Evolutionary conservation across 2,329 filamentous ascomycete genomes (phyloP), one percentile per base, ranked within the genome.

Genomic region (Calonectria montana): DNA sequence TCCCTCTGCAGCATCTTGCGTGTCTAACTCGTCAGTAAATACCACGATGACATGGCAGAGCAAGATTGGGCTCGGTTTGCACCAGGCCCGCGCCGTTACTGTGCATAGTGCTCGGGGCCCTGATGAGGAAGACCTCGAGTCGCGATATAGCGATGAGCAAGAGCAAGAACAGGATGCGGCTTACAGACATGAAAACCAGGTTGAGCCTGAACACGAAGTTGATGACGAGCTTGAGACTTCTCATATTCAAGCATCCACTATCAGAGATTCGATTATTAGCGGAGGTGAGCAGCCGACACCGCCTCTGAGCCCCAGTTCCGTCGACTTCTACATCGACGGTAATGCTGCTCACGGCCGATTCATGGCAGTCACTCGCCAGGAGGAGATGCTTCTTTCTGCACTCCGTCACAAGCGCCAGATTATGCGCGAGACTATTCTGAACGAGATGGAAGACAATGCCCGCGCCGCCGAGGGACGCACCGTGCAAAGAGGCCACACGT

Each of bases 281-380:
- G 80, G 82, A 1, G 80, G 81, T 1, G 83, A 86, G 12, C 85
- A 87, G 67, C 84, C 84, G 1, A 89, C 88, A 5, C 87, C 87
- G 2, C 88, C 89, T 0, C 73, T 88, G 37, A 90, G 88, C 35
- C 89, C 89, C 0, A 84, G 83, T 2, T 89, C 87, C 8, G 81
- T 87, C 4, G 88, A 90, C 65, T 87, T 87, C 62, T 87, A 84
- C 71, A 81, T 84, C 10, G 81, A 84, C 48, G 76, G 75, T 2
- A 74, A 77, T 12, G 77, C 73, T 21, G 75, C 77, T 31, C 80
- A 82, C 39, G 81, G 82, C 31, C 86, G 89, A 1, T 83, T 90
- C 67, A 90, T 91, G 86, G 87, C 88, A 1, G 88, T 91, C 21
- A 91, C 89, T 0, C 85, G 84, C 4, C 88, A 91, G 72, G 89